Conservation (phyloP, 768 basidiomycete species). For the Sutorius australiensis region DNA sequence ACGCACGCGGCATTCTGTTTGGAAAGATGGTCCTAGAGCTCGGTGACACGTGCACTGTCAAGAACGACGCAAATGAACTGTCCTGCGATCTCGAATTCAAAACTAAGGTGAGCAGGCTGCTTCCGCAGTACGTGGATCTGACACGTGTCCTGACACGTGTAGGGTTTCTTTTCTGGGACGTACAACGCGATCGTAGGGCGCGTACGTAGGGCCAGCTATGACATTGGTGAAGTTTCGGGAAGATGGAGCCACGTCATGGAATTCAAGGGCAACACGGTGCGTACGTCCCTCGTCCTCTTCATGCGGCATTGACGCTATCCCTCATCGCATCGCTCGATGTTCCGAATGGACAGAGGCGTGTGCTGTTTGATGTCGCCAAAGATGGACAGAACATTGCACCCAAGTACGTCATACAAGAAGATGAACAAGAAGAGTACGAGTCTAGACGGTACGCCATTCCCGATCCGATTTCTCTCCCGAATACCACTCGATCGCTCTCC, state of each 20-base stretch:
- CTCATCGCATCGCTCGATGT: neutral
- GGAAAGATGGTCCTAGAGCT: conserved; percentile 96
- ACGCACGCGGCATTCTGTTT: conserved; percentile 81
- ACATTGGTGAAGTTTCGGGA: conserved; percentile 84
- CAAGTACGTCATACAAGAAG: conserved; percentile 82
- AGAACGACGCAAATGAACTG: conserved; percentile 74
- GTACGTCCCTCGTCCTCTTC: conserved; percentile 6
- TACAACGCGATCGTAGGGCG: conserved; percentile 89
- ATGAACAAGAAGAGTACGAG: conserved; percentile 87
- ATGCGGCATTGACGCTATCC: neutral
- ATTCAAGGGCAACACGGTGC: conserved; percentile 65
- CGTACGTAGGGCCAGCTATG: conserved; percentile 58
- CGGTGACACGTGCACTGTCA: conserved; percentile 82
- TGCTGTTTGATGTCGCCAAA: conserved; percentile 79
- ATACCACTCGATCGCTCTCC: neutral
- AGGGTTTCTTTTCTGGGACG: conserved; percentile 97
- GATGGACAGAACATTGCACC: conserved; percentile 72
- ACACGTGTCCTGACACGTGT: neutral
- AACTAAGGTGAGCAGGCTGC: conserved; percentile 65
- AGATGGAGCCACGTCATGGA: conserved; percentile 92
- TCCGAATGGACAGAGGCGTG: conserved; percentile 59
- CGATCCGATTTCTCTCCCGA: neutral
- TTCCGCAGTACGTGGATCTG: neutral
- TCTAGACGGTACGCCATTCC: conserved; percentile 62
- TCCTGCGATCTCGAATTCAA: conserved; percentile 92